These are phyloP conservation scores for Aspergillus ellipticus DNA, from an alignment of 495 filamentous ascomycete species.

Conservation along the genomic window DNA sequence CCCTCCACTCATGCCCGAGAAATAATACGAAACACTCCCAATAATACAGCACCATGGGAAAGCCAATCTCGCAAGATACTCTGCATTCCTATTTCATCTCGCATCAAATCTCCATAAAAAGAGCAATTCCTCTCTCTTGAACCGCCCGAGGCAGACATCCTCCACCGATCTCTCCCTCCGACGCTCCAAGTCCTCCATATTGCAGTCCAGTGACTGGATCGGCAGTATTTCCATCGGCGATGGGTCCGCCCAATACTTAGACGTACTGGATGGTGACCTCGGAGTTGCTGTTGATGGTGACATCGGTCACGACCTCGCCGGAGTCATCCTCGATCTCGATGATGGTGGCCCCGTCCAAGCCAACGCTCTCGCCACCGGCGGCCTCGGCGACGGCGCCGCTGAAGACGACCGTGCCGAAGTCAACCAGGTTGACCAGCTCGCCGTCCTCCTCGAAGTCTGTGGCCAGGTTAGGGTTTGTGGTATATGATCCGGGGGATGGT, in stretches of 20 bases:
- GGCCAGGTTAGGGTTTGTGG: neutral
- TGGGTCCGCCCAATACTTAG: neutral
- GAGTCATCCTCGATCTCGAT: constrained; percentile 43
- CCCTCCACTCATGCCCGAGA: too few species aligned
- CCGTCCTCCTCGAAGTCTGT: constrained; percentile 40
- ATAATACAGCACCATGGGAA: too few species aligned
- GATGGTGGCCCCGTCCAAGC: constrained; percentile 31
- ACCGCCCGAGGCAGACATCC: too few species aligned
- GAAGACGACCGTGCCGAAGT: constrained; percentile 47
- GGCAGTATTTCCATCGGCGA: too few species aligned
- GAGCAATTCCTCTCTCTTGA: too few species aligned
- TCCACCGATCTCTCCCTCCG: neutral
- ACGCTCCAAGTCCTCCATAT: neutral
- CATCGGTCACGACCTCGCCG: constrained; percentile 30
- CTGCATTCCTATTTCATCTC: too few species aligned
- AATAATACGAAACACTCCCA: too few species aligned
- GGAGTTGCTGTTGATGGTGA: constrained; percentile 30
- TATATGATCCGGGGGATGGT: too few species aligned
- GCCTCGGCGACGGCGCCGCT: constrained; percentile 24
- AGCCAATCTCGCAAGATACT: too few species aligned
- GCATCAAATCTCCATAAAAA: too few species aligned
- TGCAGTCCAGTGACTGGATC: neutral
- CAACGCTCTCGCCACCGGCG: constrained; percentile 23
- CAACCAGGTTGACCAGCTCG: constrained; percentile 40
- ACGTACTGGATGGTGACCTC: constrained; percentile 11